Percentiles rank a stretch among this genome's conserved stretches.
Conservation (phyloP, 192 early-diverging fungal genomes). For the Coemansia sp. region DNA sequence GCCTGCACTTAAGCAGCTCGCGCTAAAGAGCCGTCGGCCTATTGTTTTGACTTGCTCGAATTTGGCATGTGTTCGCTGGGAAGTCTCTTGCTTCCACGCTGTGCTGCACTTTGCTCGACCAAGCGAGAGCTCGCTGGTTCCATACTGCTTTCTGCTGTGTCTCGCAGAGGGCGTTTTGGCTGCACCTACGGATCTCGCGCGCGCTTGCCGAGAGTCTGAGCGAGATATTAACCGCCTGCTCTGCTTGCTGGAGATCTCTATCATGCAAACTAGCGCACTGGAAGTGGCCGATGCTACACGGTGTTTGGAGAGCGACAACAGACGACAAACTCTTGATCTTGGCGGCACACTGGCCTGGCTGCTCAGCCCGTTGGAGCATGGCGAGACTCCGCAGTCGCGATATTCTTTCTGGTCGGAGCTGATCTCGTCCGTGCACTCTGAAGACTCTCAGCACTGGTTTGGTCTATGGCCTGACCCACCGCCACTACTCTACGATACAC, state of each 20-base stretch:
- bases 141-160: slow-evolving; percentile 46
- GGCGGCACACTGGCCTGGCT: slow-evolving; percentile 41
- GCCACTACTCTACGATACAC: background rate
- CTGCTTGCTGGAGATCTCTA: slow-evolving; percentile 26
- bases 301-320: background rate
- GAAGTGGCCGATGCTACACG: background rate
- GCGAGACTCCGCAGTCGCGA: slow-evolving; percentile 35
- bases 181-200: slow-evolving; percentile 21
- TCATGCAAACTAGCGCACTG: background rate
- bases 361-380: slow-evolving; percentile 8
- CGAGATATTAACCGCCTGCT: slow-evolving; percentile 44
- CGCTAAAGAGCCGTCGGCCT: slow-evolving; percentile 70
- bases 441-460: slow-evolving; percentile 8
- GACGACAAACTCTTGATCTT: slow-evolving; percentile 14
- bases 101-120: slow-evolving; percentile 43
- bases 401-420: slow-evolving; percentile 36
- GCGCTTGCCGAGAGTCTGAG: slow-evolving; percentile 13
- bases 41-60: slow-evolving; percentile 80
- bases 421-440: slow-evolving; percentile 22
- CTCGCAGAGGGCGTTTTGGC: slow-evolving; percentile 32
- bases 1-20: slow-evolving; percentile 65
- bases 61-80: slow-evolving; percentile 35
- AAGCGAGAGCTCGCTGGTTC: slow-evolving; percentile 27
- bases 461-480: slow-evolving; percentile 36
- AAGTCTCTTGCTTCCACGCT: slow-evolving; percentile 22